A percentile compares a stretch with the other conserved stretches of the same genome.
Conservation (phyloP, 176 grass and related monocot genomes). For the Sorghum bicolor region DNA sequence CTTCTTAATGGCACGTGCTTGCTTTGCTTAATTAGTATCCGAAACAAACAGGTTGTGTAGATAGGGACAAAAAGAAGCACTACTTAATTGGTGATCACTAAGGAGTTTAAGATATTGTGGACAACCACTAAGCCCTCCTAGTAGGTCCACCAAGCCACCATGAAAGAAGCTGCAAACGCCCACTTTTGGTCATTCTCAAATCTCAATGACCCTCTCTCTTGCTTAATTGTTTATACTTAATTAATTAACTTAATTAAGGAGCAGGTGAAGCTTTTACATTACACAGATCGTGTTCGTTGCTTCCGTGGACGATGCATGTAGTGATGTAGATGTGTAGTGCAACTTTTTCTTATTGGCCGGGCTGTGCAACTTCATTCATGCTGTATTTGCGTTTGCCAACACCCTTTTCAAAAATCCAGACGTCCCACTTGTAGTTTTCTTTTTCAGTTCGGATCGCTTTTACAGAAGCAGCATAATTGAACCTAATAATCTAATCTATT, state of each 20-base stretch:
- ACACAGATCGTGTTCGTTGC: not conserved
- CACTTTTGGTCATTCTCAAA: slow-evolving; percentile 20
- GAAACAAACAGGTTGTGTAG: not conserved
- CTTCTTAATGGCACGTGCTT: slow-evolving; percentile 42
- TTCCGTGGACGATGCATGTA: not conserved
- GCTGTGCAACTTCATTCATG: no score
- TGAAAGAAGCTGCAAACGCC: not conserved
- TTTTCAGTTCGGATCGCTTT: not conserved
- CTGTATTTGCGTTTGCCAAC: not conserved
- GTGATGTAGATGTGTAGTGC: not conserved
- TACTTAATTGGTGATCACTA: not conserved
- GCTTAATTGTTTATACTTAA: not conserved
- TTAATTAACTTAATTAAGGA: not conserved
- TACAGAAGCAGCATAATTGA: not conserved
- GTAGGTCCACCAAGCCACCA: not conserved
- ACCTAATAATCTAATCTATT: not conserved
- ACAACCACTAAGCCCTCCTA: not conserved
- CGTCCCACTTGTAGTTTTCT: not conserved
- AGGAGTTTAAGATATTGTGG: not conserved
- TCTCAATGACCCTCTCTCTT: not conserved
- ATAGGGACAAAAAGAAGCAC: slow-evolving; percentile 19
- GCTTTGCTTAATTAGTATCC: slow-evolving; percentile 15
- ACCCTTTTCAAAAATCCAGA: not conserved
- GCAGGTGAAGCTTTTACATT: not conserved
- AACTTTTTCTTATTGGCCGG: not conserved